Conservation (phyloP, 192 early-diverging fungal species). For the Podila horticola region DNA sequence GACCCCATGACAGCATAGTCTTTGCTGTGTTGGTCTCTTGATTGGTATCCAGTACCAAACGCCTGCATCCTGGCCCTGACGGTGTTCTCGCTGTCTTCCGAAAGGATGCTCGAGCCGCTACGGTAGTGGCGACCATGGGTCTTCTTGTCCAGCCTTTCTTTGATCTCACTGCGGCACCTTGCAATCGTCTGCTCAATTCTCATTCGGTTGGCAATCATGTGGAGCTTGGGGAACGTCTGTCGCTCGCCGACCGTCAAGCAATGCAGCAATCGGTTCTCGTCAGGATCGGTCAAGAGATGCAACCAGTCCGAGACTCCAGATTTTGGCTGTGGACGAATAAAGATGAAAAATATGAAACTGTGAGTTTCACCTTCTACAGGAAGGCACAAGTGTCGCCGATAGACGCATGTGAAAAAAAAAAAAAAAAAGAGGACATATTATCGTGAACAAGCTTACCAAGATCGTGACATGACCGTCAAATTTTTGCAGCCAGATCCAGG, state of each 20-base stretch:
- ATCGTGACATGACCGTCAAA: conserved; percentile 94
- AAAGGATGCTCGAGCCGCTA: conserved; percentile 7
- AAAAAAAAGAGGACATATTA: not conserved
- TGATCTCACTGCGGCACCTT: conserved; percentile 38
- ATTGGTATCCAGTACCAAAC: conserved; percentile 17
- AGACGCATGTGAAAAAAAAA: not conserved
- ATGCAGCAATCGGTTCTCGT: conserved; percentile 57
- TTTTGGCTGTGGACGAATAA: conserved; percentile 57
- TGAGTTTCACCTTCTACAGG: not conserved
- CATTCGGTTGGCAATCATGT: conserved; percentile 80
- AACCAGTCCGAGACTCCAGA: conserved; percentile 70
- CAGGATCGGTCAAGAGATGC: conserved; percentile 73
- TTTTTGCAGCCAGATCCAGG: conserved; percentile 86
- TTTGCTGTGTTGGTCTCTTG: not conserved
- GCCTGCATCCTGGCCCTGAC: conserved; percentile 32
- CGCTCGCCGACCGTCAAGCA: conserved; percentile 70
- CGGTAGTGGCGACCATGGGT: conserved; percentile 9
- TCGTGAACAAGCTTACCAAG: conserved; percentile 51
- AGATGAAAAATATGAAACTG: not conserved
- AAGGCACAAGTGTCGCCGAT: not conserved
- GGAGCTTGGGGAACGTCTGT: conserved; percentile 81
- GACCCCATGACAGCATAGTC: conserved; percentile 1
- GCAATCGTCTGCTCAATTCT: conserved; percentile 78
- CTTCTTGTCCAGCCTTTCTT: conserved; percentile 34
- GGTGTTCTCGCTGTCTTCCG: conserved; percentile 50